Evolutionary conservation across 495 filamentous ascomycete species (phyloP).

Genomic region (Ramalina peruviana): DNA sequence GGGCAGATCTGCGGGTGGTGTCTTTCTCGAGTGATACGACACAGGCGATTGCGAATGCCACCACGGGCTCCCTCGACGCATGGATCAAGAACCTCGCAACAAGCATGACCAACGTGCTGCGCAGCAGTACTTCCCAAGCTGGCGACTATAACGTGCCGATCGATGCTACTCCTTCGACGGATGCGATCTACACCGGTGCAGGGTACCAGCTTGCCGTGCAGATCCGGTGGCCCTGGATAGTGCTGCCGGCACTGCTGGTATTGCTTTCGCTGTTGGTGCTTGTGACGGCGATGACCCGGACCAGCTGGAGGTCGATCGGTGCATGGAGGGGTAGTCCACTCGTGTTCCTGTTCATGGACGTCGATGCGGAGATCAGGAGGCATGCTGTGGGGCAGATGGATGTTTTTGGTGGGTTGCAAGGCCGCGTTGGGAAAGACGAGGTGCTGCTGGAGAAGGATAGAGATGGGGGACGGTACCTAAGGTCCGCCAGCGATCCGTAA

Average conservation of each 20-base stretch:
- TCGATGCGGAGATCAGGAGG: not conserved
- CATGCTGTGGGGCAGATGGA: not conserved
- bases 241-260: not conserved
- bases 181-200: not conserved
- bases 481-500: too few relatives aligned
- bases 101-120: constrained; percentile 4
- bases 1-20: not conserved
- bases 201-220: not conserved
- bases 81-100: constrained; percentile 2
- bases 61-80: not conserved
- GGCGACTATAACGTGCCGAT: too few relatives aligned
- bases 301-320: not conserved
- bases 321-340: constrained; percentile 6
- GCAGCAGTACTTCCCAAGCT: not conserved
- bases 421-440: not conserved
- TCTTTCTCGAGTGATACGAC: not conserved
- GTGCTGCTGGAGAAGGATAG: not conserved
- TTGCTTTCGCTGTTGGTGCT: not conserved
- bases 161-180: too few relatives aligned
- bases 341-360: not conserved
- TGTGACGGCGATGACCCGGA: not conserved
- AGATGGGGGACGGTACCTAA: not conserved
- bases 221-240: constrained; percentile 3
- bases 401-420: not conserved
- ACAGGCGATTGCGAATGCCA: not conserved